Conservation (phyloP, 2,329 filamentous ascomycete species). For the Magnaporthales sp. region DNA sequence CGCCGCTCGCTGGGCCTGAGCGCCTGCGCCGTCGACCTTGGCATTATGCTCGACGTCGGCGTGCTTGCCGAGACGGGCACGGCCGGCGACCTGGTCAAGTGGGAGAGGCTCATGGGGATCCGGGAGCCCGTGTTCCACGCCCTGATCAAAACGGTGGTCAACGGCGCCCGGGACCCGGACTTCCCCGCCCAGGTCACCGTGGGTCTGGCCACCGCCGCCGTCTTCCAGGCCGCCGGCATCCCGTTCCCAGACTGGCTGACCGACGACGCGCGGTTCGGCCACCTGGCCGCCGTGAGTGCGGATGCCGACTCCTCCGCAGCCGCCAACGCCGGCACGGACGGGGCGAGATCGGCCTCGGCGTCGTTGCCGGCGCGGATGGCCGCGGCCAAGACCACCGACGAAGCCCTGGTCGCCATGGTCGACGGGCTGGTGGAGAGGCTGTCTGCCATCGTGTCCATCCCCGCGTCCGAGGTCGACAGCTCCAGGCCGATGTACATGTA, state of each 20-base stretch:
- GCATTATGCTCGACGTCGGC: constrained; percentile 24
- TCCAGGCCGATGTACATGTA: constrained; percentile 10
- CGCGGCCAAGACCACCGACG: constrained; percentile 6
- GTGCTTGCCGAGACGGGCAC: constrained; percentile 16
- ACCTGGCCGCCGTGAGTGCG: constrained; percentile 7
- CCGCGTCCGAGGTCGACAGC: constrained; percentile 6
- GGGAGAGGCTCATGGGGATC: background rate
- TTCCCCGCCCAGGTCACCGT: constrained; percentile 7
- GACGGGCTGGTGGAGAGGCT: background rate
- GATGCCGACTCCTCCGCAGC: background rate
- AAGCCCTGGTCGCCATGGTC: constrained; percentile 34
- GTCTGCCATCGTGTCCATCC: background rate
- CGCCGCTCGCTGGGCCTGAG: constrained; percentile 22
- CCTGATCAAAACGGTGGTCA: constrained; percentile 9
- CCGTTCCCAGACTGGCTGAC: constrained; percentile 9
- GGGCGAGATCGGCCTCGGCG: constrained; percentile 2
- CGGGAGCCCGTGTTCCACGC: constrained; percentile 6
- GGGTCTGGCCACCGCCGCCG: constrained; percentile 7
- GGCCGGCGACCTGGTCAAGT: background rate
- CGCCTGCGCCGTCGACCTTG: constrained; percentile 29
- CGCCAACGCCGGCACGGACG: constrained; percentile 1
- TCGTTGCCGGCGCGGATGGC: constrained; percentile 7
- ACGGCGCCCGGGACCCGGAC: constrained; percentile 5
- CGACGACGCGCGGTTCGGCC: constrained; percentile 1
- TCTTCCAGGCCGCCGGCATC: constrained; percentile 6